These are phyloP conservation scores for Pleurotus tuber-regium DNA, from an alignment of 768 basidiomycete genomes.

Conservation along the genomic window DNA sequence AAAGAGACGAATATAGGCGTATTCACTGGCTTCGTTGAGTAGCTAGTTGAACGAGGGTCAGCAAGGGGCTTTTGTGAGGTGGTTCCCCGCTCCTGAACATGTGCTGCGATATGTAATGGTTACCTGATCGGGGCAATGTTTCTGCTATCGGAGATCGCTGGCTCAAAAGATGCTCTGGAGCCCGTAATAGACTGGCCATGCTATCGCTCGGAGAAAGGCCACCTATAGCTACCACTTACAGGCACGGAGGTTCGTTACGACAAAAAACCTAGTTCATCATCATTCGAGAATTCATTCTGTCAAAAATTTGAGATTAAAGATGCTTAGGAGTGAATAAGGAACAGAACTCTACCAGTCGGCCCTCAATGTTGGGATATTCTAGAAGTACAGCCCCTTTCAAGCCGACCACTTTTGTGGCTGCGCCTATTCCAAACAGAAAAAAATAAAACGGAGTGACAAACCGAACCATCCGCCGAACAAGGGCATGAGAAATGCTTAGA, in stretches of 20 bases:
- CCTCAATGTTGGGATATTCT: slow-evolving; percentile 1
- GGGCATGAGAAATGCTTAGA: slow-evolving; percentile 8
- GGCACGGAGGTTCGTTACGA: too few relatives aligned
- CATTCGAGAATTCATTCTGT: slow-evolving; percentile 4
- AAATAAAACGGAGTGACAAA: background rate
- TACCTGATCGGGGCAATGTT: background rate
- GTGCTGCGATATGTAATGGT: background rate
- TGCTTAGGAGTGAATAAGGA: background rate
- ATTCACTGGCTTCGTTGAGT: too few relatives aligned
- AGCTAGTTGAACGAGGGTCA: too few relatives aligned
- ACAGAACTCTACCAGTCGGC: background rate
- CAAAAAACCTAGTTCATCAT: background rate
- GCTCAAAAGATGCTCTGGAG: background rate
- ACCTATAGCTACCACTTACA: too few relatives aligned
- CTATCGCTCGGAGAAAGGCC: slow-evolving; percentile 1
- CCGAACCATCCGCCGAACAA: background rate
- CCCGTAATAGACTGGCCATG: background rate
- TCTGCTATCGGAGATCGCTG: background rate
- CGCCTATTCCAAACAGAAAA: slow-evolving; percentile 7
- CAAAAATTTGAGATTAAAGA: slow-evolving; percentile 3
- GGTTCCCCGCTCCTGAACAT: background rate
- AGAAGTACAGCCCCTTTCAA: background rate
- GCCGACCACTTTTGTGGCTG: background rate
- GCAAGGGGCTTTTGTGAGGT: background rate
- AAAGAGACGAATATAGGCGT: too few relatives aligned